Evolutionary conservation across 164 flowering plant species (phyloP), one percentile per base, ranked within the genome.

Genomic region (Saururus chinensis): DNA sequence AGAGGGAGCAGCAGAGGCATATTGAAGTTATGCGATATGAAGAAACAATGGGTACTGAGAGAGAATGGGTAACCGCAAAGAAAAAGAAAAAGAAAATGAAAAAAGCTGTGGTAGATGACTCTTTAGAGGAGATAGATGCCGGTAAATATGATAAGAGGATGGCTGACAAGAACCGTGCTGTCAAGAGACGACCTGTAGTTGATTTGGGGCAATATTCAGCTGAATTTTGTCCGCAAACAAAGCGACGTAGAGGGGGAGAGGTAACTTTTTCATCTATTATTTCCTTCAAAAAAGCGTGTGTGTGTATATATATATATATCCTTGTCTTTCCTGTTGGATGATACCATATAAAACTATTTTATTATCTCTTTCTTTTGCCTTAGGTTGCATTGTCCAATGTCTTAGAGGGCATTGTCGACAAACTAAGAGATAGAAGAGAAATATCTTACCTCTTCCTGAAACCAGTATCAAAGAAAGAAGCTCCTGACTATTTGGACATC

Each of bases 231-330:
- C 87, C 80, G 11, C 78, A 77, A 66, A 71, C 87, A 62, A 93
- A 90, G 76, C 93, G 98, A 5, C 88, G 97, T 10, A 80, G 84
- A 67, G 91, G 92, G 1, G 97, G 98, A 71, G 91, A 90, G 98
- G 98, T 93, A 73, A 53, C 30, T n/a, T 19, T 19, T 19, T 58
- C n/a, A 24, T 55, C 16, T 30, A n/a, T 17, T 53, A n/a, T 19
- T 53, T 53, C 4, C 7, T 19, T 19, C 56, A 53, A 53, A 7
- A 53, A 23, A 17, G n/a, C 7, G 21, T 7, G 5, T 52, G 54
- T 52, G 6, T 30, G 37, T 30, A 30, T 52, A 19, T 8, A 19
- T 52, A 7, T 17, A 52, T 53, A 7, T 53, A 21, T 23, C 56
- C 2, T 45, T 56, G 59, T 8, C 37, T 59, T 12, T 40, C 10